Evolutionary conservation across 345 rosid genomes (phyloP), one percentile per base, ranked within the genome.

Genomic region (Pelargonium nanum): DNA sequence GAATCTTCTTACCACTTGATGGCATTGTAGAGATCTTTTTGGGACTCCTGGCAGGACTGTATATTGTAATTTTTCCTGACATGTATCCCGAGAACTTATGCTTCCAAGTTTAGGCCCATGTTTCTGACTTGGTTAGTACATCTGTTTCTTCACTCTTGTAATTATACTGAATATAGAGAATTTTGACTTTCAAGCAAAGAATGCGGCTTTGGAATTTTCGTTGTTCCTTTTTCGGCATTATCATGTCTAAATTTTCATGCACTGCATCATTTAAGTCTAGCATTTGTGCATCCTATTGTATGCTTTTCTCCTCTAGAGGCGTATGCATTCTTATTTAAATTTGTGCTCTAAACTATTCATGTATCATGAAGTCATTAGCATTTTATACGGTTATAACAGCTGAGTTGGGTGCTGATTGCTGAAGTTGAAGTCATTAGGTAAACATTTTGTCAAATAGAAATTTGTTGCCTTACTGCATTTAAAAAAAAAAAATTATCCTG

Each of bases 71-170:
- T 80, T 78, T 83, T 72, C 87, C 88, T 76, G 91, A 77, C 83
- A 77, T 82, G 74, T 83, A 74, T 83, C 88, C 82, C 61, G 67
- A 74, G 84, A 78, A 28, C 84, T 72, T 81, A 62, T 79, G 76
- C 87, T 75, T 74, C 86, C 54, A 66, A 78, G 82, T 83, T 67
- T 85, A 83, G 83, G 82, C 83, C 77, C 84, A 65, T 80, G 78
- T 81, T 88, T 85, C 86, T 83, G 59, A 79, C 83, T 88, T 83
- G 98, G 98, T 91, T 75, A 88, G 98, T 88, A 77, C 75, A 78
- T 76, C 87, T 73, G 63, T 75, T 85, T 80, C 85, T 80, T 76
- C 65, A 72, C 80, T 77, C 72, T 59, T 87, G 91, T 89, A 87
- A 82, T 77, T 80, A 84, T 81, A 69, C 72, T 66, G 62, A 40